phyloP scores from a whole-genome alignment of 768 basidiomycete genomes.

The Tubosaeta sp. region DNA sequence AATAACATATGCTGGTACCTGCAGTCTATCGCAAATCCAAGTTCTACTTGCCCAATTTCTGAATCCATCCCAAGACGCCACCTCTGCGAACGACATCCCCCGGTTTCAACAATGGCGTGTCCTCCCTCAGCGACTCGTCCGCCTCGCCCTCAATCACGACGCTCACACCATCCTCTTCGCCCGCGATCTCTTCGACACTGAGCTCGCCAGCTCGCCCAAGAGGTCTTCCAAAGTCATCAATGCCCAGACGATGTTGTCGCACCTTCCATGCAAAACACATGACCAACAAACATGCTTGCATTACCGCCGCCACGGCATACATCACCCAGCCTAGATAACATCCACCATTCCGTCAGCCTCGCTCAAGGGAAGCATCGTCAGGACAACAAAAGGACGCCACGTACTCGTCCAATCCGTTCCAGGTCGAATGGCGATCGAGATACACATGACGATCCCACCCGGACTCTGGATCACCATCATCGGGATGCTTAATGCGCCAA shows the following conservation, averaged over 20 bases:
- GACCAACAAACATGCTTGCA: slow-evolving; percentile 76
- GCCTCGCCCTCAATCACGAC: slow-evolving; percentile 21
- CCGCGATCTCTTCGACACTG: background rate
- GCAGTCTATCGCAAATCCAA: background rate
- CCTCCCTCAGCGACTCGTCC: slow-evolving; percentile 7
- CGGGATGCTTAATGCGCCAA: slow-evolving; percentile 89
- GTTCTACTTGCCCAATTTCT: slow-evolving; percentile 14
- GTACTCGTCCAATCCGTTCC: slow-evolving; percentile 84
- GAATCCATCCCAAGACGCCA: slow-evolving; percentile 24
- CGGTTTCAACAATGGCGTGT: slow-evolving; percentile 23
- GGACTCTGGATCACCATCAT: slow-evolving; percentile 97
- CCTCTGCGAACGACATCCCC: slow-evolving; percentile 16
- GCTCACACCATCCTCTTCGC: slow-evolving; percentile 10
- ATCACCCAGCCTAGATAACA: slow-evolving; percentile 64
- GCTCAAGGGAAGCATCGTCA: background rate
- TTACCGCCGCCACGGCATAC: slow-evolving; percentile 74
- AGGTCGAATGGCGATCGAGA: slow-evolving; percentile 73
- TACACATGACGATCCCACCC: slow-evolving; percentile 82
- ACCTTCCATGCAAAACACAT: slow-evolving; percentile 88
- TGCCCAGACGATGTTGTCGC: slow-evolving; percentile 65
- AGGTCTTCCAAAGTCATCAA: slow-evolving; percentile 87
- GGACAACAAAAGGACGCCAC: slow-evolving; percentile 16
- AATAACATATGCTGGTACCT: background rate
- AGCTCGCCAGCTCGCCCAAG: slow-evolving; percentile 17
- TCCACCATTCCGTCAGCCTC: background rate